phyloP scores from a whole-genome alignment of 2,329 filamentous ascomycete species.

The Exophiala sideris region DNA sequence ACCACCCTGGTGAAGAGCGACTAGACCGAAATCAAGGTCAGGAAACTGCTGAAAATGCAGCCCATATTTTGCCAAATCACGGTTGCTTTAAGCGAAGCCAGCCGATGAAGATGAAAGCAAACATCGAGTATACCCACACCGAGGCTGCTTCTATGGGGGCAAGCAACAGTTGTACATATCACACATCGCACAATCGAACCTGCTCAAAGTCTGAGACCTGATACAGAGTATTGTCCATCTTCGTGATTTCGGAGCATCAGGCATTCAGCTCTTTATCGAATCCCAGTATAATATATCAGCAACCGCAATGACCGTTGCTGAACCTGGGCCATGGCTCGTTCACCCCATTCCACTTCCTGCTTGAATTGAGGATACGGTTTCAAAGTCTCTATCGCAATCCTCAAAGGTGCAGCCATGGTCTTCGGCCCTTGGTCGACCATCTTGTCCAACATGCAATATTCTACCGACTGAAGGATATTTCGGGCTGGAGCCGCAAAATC shows the following conservation, averaged over 20 bases:
- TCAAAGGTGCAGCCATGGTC: conserved; percentile 27
- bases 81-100: too few species aligned
- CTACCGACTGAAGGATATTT: conserved; percentile 37
- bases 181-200: not conserved
- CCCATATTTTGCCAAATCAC: too few species aligned
- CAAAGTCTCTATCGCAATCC: conserved; percentile 29
- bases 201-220: not conserved
- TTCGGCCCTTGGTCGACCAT: conserved; percentile 22
- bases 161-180: conserved; percentile 21
- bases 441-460: conserved; percentile 33
- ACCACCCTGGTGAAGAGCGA: conserved; percentile 58
- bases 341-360: conserved; percentile 17
- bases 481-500: conserved; percentile 30
- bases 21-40: conserved; percentile 24
- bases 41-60: too few species aligned
- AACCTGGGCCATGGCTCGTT: conserved; percentile 9
- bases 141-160: conserved; percentile 3
- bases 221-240: too few species aligned
- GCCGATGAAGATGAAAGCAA: too few species aligned
- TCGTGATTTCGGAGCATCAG: too few species aligned
- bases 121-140: not conserved
- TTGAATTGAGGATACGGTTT: conserved; percentile 1
- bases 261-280: not conserved
- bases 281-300: conserved; percentile 8
- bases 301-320: conserved; percentile 15